Evolutionary conservation across 192 early-diverging fungal genomes (phyloP).

Genomic region (Backusella psychrophila): DNA sequence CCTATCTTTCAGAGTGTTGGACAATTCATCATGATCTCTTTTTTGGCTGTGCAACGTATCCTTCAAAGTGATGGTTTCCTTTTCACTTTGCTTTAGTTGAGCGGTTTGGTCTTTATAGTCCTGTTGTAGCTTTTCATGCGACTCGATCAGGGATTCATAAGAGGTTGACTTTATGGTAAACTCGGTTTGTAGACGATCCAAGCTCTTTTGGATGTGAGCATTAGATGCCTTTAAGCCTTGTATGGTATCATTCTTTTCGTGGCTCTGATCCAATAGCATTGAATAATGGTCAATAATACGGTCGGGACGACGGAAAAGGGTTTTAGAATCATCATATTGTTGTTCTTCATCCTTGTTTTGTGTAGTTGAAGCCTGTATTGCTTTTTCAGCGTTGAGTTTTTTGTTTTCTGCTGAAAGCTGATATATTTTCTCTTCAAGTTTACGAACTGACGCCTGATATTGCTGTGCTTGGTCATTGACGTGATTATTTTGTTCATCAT

Average conservation of each 20-base stretch:
- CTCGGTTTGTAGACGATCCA: neutral
- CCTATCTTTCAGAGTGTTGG: neutral
- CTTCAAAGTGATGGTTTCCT: neutral
- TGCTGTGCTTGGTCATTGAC: neutral
- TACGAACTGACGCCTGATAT: neutral
- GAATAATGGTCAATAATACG: neutral
- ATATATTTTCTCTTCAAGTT: neutral
- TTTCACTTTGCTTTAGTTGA: neutral
- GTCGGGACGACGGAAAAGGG: neutral
- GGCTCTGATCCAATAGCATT: neutral
- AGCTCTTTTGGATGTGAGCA: neutral
- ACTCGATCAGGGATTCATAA: neutral
- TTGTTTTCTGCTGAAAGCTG: neutral
- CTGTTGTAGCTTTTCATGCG: neutral
- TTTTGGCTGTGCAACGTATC: neutral
- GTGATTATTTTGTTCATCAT: neutral
- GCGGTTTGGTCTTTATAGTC: neutral
- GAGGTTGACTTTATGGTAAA: neutral
- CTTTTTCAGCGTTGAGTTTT: neutral
- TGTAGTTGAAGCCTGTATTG: neutral
- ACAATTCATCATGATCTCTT: neutral
- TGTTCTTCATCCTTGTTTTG: neutral
- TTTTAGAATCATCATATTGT: neutral
- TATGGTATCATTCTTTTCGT: neutral
- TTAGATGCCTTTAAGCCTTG: neutral